Conservation (phyloP, 257 asterid genomes). For the Petunia secreta region DNA sequence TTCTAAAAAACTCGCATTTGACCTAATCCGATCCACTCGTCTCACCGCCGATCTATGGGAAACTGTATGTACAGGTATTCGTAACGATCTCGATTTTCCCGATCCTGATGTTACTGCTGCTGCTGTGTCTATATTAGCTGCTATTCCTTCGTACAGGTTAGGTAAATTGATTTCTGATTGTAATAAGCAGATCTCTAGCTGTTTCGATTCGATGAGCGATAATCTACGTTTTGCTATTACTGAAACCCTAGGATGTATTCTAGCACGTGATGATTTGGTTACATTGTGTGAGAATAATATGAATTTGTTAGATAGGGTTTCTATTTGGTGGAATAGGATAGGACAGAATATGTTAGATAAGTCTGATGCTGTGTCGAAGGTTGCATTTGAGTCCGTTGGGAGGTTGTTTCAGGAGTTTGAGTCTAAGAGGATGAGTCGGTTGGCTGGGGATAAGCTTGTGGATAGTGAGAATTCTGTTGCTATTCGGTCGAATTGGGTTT, state of each 20-base stretch:
- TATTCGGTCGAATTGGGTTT: slow-evolving; percentile 81
- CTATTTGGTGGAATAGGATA: slow-evolving; percentile 82
- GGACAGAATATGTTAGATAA: slow-evolving; percentile 83
- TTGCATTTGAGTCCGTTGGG: slow-evolving; percentile 81
- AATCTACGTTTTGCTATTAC: slow-evolving; percentile 79
- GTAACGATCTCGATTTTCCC: slow-evolving; percentile 83
- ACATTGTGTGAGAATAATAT: slow-evolving; percentile 78
- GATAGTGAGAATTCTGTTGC: slow-evolving; percentile 88
- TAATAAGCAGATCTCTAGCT: slow-evolving; percentile 70
- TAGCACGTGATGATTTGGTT: slow-evolving; percentile 88
- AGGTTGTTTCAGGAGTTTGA: slow-evolving; percentile 87
- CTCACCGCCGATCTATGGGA: slow-evolving; percentile 89
- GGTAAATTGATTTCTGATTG: slow-evolving; percentile 80
- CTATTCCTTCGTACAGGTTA: slow-evolving; percentile 81
- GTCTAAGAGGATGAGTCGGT: slow-evolving; percentile 84
- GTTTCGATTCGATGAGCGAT: slow-evolving; percentile 76
- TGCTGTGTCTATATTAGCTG: slow-evolving; percentile 83
- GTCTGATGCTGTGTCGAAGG: slow-evolving; percentile 73
- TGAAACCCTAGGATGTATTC: slow-evolving; percentile 83
- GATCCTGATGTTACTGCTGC: slow-evolving; percentile 94
- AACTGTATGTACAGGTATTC: slow-evolving; percentile 71
- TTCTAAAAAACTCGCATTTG: slow-evolving; percentile 86
- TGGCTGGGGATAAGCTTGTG: slow-evolving; percentile 90
- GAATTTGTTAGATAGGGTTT: slow-evolving; percentile 79
- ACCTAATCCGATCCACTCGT: slow-evolving; percentile 83